These are phyloP conservation scores for Suhomyces kilbournensis DNA, from an alignment of 805 yeast genomes.

Conservation along the genomic window DNA sequence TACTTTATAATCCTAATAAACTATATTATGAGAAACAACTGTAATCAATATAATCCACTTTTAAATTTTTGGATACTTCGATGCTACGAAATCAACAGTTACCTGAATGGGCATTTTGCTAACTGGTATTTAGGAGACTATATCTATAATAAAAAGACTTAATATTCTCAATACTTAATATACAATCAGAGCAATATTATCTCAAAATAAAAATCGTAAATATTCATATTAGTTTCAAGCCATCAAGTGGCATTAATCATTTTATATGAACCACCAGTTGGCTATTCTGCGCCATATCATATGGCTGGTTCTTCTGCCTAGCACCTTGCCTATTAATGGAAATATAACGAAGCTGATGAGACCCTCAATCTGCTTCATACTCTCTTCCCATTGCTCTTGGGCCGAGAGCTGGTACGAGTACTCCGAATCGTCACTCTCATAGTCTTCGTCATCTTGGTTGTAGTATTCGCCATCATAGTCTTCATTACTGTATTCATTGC, in stretches of 20 bases:
- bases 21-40: background rate
- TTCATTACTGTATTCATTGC: conserved; percentile 2
- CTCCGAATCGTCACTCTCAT: conserved; percentile 8
- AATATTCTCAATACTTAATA: background rate
- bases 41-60: no score
- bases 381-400: conserved; percentile 74
- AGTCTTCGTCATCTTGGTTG: conserved; percentile 10
- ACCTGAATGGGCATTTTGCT: no score
- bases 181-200: background rate
- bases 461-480: conserved; percentile 9
- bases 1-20: conserved; percentile 12
- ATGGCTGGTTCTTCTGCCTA: conserved; percentile 55
- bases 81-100: no score
- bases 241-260: no score
- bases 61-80: no score
- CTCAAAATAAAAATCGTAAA: background rate
- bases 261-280: conserved; percentile 28
- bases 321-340: conserved; percentile 63
- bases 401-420: conserved; percentile 40
- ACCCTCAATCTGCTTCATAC: conserved; percentile 56
- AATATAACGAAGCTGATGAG: conserved; percentile 57
- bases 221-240: background rate
- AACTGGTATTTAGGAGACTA: background rate
- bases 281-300: conserved; percentile 36
- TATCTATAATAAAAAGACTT: background rate